phyloP scores from a whole-genome alignment of 345 rosid species.

The Sonneratia caseolaris region DNA sequence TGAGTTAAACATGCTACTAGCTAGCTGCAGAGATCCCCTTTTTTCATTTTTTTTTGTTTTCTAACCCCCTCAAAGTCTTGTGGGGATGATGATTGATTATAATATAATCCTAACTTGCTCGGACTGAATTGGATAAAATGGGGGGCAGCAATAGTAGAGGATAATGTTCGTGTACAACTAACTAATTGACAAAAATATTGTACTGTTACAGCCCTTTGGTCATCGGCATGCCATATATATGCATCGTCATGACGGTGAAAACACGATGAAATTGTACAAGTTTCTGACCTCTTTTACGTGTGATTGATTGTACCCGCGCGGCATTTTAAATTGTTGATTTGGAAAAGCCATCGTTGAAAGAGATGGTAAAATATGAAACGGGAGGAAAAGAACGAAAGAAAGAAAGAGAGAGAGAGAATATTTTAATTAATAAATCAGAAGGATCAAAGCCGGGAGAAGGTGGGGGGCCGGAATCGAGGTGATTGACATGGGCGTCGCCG shows the following conservation, averaged over 20 bases:
- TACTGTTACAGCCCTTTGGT: background rate
- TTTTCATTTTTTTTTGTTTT: too few relatives aligned
- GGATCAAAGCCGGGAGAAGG: background rate
- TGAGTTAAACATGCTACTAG: background rate
- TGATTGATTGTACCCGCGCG: too few relatives aligned
- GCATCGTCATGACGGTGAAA: too few relatives aligned
- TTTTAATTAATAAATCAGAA: background rate
- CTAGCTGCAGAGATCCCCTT: too few relatives aligned
- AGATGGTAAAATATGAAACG: background rate
- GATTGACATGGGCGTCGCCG: background rate
- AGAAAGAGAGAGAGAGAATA: background rate
- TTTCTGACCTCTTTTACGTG: too few relatives aligned
- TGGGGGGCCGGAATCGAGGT: background rate
- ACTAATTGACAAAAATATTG: background rate
- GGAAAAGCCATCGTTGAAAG: background rate
- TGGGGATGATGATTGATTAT: background rate
- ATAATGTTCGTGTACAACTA: background rate
- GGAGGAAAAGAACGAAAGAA: background rate
- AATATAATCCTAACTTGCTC: background rate
- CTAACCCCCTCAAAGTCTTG: background rate
- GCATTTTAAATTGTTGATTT: background rate
- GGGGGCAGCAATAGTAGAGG: background rate
- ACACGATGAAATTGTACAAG: too few relatives aligned
- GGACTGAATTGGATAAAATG: background rate
- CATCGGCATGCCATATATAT: background rate